Evolutionary conservation across 2,329 filamentous ascomycete species (phyloP).

Genomic region (Trichoderma sp.): DNA sequence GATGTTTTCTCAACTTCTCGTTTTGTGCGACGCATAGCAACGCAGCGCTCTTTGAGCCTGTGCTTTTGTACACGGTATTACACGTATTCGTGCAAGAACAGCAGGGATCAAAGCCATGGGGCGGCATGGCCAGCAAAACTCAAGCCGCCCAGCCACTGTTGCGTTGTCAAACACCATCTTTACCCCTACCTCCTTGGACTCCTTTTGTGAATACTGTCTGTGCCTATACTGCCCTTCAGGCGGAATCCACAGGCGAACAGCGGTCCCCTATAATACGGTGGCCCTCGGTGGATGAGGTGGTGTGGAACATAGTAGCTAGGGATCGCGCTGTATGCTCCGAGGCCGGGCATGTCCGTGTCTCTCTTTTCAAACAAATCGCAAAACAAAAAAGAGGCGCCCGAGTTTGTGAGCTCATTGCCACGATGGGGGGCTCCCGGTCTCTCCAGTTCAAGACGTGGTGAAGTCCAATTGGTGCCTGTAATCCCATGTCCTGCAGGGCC

Average conservation of each 20-base stretch:
- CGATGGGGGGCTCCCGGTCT: not conserved
- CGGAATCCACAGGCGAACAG: not conserved
- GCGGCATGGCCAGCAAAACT: not conserved
- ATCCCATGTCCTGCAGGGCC: constrained; percentile 7
- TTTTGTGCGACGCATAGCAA: not conserved
- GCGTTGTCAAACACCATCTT: not conserved
- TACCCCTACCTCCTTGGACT: not conserved
- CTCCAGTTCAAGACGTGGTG: constrained; percentile 26
- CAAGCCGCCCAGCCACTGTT: constrained; percentile 8
- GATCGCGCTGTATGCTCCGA: not conserved
- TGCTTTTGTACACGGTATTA: not conserved
- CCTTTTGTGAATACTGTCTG: not conserved
- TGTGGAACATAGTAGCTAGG: constrained; percentile 17
- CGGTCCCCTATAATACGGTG: constrained; percentile 4
- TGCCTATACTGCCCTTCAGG: not conserved
- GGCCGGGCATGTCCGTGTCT: constrained; percentile 1
- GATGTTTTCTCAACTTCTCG: not conserved
- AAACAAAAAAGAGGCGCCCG: not conserved
- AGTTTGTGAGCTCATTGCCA: not conserved
- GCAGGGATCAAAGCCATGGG: constrained; percentile 3
- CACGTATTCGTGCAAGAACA: not conserved
- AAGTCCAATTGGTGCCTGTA: constrained; percentile 25
- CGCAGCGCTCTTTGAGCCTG: not conserved
- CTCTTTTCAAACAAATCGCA: not conserved
- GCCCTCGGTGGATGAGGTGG: constrained; percentile 7